Percentiles rank a stretch among this genome's conserved stretches.
Conservation (phyloP, 2,329 filamentous ascomycete species). For the Diaporthe sp. region DNA sequence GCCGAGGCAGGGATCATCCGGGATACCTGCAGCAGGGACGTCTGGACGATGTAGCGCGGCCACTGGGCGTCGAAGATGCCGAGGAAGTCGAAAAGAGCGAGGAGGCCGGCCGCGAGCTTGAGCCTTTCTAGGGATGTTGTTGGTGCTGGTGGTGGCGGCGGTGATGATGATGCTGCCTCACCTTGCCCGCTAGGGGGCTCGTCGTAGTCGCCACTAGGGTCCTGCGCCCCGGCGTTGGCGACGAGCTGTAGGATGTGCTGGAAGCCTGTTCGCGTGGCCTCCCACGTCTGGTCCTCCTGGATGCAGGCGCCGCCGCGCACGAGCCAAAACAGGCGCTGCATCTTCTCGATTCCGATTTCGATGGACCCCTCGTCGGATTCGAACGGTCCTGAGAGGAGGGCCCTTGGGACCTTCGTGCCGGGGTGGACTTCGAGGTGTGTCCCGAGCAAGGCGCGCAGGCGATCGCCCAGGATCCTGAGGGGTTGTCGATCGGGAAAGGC, state of each 20-base stretch:
- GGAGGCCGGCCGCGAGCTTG: slow-evolving; percentile 25
- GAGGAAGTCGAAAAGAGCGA: slow-evolving; percentile 35
- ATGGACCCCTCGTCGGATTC: slow-evolving; percentile 35
- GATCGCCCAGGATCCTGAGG: neutral
- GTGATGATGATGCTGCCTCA: neutral
- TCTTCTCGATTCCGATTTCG: slow-evolving; percentile 39
- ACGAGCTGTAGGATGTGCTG: slow-evolving; percentile 35
- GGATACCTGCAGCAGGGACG: slow-evolving; percentile 14
- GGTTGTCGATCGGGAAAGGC: neutral
- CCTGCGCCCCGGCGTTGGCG: neutral
- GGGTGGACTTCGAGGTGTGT: slow-evolving; percentile 47
- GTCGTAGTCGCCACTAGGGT: neutral
- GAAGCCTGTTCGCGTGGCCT: slow-evolving; percentile 43
- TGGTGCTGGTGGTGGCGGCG: neutral
- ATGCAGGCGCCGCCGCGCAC: slow-evolving; percentile 44
- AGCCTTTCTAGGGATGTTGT: slow-evolving; percentile 18
- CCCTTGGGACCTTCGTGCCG: slow-evolving; percentile 44
- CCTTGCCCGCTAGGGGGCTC: slow-evolving; percentile 1
- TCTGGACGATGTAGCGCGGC: slow-evolving; percentile 38
- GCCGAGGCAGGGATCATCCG: slow-evolving; percentile 14
- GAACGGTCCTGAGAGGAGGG: slow-evolving; percentile 47
- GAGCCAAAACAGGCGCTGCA: slow-evolving; percentile 49
- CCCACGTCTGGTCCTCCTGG: slow-evolving; percentile 46
- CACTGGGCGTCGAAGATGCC: slow-evolving; percentile 36
- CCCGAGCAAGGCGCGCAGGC: slow-evolving; percentile 31